Evolutionary conservation across 2,329 filamentous ascomycete genomes (phyloP), one percentile per base, ranked within the genome.

Genomic region (Bisporella sp.): DNA sequence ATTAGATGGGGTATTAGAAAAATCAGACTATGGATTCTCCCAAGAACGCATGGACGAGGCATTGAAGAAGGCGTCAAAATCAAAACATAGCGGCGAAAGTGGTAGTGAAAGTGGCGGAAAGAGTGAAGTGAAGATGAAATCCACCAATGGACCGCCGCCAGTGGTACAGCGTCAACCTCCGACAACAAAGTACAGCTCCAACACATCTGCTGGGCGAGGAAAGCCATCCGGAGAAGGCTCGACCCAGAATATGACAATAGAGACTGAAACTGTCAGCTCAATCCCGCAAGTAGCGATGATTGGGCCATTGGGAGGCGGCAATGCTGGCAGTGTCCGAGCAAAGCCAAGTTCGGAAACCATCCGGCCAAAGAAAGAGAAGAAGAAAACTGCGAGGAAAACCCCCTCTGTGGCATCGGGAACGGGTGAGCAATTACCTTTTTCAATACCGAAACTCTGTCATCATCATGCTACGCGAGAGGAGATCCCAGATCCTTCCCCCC

Each of bases 291-390:
- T 91, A 31, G 82, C 85, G 7, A 74, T 96, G 33, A 80, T 80
- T 32, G 80, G 80, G n/a, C 82, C 82, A 21, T 75, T 78, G 13
- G 80, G 81, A 51, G 84, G 86, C 41, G 81, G 87, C 45, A 71
- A 72, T 31, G 82, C 76, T 60, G 84, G 87, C 41, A 95, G 87
- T 57, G 72, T 99, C 42, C 85, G 89, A 60, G 79, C 89, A 51
- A 95, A 95, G 67, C 84, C 86, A 6, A 97, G 92, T 68, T 87
- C 84, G n/a, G 93, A 99, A 67, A 99, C 93, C 0, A 96, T 99
- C 59, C 82, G 89, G 55, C 91, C 93, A 2, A 93, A 85, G 72
- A 96, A 93, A 72, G 89, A 96, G 48, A 92, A 92, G 73, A 95
- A 88, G 73, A 90, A 84, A 69, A 71, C 77, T 35, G 71, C 77